Conservation (phyloP, 108 stramenopile genomes). For the Nitzschia putrida region DNA sequence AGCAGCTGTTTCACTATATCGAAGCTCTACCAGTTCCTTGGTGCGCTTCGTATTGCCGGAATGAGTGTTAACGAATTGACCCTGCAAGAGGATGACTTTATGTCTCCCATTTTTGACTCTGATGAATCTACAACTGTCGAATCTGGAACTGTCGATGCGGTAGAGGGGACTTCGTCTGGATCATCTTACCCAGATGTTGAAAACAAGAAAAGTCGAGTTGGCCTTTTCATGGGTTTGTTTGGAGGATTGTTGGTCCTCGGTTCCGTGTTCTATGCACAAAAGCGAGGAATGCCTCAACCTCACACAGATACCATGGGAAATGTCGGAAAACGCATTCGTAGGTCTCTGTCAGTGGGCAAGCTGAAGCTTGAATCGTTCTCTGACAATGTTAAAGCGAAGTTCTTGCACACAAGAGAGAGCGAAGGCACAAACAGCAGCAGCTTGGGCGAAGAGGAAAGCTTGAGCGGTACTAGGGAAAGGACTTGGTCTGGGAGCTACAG, state of each 20-base stretch:
- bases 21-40: constrained; percentile 24
- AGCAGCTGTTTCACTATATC: constrained; percentile 23
- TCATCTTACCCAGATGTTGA: background rate
- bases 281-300: background rate
- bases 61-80: constrained; percentile 24
- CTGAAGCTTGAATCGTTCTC: background rate
- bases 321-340: constrained; percentile 14
- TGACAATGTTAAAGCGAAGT: background rate
- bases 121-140: background rate
- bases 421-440: background rate
- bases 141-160: too few relatives aligned
- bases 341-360: constrained; percentile 1
- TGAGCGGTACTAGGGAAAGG: constrained; percentile 8
- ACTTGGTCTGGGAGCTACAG: constrained; percentile 33
- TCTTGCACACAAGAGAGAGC: background rate
- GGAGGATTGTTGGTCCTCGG: constrained; percentile 8
- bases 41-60: constrained; percentile 8
- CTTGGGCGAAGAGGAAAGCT: background rate
- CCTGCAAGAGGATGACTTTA: constrained; percentile 24
- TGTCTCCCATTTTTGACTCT: constrained; percentile 8
- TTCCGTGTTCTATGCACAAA: constrained; percentile 18
- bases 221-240: constrained; percentile 13
- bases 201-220: constrained; percentile 5
- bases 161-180: too few relatives aligned
- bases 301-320: background rate